Conservation (phyloP, 2,329 filamentous ascomycete species). For the Ophiostoma angusticollis region DNA sequence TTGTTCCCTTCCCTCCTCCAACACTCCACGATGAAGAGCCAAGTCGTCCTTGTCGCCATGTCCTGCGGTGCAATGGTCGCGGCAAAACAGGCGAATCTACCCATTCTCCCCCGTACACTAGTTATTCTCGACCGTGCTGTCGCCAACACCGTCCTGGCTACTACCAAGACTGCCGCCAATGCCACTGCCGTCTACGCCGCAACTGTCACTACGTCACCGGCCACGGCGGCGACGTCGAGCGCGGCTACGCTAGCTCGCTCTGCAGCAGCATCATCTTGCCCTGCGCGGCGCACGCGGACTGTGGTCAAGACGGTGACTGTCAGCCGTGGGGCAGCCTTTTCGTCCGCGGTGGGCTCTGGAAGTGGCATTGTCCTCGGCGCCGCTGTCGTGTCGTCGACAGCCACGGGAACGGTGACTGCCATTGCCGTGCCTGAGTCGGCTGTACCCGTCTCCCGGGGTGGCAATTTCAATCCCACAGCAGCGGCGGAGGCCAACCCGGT, state of each 20-base stretch:
- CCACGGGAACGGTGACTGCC: slow-evolving; percentile 16
- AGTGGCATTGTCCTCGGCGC: slow-evolving; percentile 5
- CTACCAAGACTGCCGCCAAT: slow-evolving; percentile 13
- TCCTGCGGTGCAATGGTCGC: slow-evolving; percentile 18
- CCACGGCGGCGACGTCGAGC: neutral
- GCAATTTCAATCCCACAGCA: slow-evolving; percentile 34
- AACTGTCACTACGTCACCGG: neutral
- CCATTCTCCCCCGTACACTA: no score
- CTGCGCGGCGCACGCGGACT: neutral
- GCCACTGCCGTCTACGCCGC: no score
- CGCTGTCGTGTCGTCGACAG: neutral
- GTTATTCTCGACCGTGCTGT: no score
- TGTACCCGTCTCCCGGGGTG: slow-evolving; percentile 37
- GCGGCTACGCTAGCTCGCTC: neutral
- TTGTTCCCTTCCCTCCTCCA: slow-evolving; percentile 9
- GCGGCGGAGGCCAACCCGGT: slow-evolving; percentile 35
- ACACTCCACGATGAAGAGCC: no score
- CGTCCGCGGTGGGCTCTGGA: neutral
- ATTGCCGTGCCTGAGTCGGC: slow-evolving; percentile 28
- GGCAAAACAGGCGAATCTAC: no score
- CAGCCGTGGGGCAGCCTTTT: no score
- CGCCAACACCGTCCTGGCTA: no score
- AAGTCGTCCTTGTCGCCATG: slow-evolving; percentile 12
- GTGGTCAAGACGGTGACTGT: slow-evolving; percentile 4
- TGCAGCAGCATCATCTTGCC: slow-evolving; percentile 1